phyloP scores from a whole-genome alignment of 148 eudicot genomes.

The Chenopodium quinoa region DNA sequence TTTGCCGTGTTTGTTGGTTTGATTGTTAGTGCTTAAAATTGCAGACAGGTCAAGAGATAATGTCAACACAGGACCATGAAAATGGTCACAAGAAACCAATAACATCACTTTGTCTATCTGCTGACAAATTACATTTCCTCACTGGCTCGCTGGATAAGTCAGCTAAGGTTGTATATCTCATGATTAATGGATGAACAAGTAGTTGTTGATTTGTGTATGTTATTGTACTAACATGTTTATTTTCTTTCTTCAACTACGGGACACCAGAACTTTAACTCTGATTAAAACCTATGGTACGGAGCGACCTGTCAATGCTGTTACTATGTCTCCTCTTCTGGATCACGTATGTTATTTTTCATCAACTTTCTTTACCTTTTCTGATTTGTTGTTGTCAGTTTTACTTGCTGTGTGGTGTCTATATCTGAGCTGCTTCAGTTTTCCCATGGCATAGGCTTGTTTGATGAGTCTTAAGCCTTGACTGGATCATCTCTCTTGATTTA shows the following conservation, averaged over 20 bases:
- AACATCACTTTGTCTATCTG: too few species aligned
- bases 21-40: too few species aligned
- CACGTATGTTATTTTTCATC: conserved; percentile 57
- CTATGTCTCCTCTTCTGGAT: conserved; percentile 66
- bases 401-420: not conserved
- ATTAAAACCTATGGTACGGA: conserved; percentile 80
- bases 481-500: too few species aligned
- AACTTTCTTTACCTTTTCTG: not conserved
- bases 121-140: too few species aligned
- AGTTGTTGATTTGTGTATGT: not conserved
- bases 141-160: too few species aligned
- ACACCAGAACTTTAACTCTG: conserved; percentile 65
- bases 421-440: not conserved
- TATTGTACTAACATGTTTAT: too few species aligned
- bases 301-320: conserved; percentile 89
- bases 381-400: not conserved
- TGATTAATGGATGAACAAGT: too few species aligned
- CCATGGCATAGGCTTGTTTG: not conserved
- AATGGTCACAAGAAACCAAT: too few species aligned
- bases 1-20: too few species aligned
- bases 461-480: not conserved
- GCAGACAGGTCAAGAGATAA: too few species aligned
- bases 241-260: conserved; percentile 9
- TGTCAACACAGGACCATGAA: too few species aligned
- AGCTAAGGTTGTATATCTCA: too few species aligned